A percentile compares a stretch with the other conserved stretches of the same genome.
Conservation (phyloP, 768 basidiomycete genomes). For the Rhodosporidiobolus odoratus region DNA sequence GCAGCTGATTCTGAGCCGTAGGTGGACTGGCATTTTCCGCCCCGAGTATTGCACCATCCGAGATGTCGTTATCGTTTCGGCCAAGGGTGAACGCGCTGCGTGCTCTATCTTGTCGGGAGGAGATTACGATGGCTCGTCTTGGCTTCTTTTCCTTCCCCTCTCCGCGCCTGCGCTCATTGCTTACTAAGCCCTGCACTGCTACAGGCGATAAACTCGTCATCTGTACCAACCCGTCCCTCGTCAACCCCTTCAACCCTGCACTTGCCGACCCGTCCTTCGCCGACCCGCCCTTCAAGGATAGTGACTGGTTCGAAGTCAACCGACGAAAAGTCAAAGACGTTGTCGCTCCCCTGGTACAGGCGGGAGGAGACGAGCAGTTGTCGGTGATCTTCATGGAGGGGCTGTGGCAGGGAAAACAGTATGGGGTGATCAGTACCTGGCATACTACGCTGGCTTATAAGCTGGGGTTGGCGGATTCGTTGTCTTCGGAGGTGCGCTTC, state of each 20-base stretch:
- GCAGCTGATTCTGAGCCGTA: not conserved
- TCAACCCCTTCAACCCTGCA: not conserved
- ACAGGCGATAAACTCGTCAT: conserved; percentile 28
- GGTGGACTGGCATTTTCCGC: not conserved
- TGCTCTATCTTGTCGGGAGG: conserved; percentile 28
- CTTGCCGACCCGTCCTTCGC: conserved; percentile 17
- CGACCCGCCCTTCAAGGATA: conserved; percentile 29
- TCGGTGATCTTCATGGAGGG: conserved; percentile 13
- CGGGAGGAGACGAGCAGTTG: not conserved
- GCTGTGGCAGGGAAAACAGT: conserved; percentile 5
- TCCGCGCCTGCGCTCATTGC: not conserved
- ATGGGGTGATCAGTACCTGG: not conserved
- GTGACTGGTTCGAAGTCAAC: conserved; percentile 30
- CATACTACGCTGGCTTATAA: conserved; percentile 25
- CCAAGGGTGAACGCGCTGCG: conserved; percentile 4
- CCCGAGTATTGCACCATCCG: conserved; percentile 4
- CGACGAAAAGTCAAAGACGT: not conserved
- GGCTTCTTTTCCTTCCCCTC: not conserved
- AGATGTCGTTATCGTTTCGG: conserved; percentile 26
- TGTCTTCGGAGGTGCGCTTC: conserved; percentile 12
- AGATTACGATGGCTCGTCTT: conserved; percentile 7
- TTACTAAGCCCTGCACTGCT: too few species aligned
- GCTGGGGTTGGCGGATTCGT: conserved; percentile 12
- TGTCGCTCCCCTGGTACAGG: not conserved
- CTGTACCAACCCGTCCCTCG: conserved; percentile 7